Evolutionary conservation across 1,284 basidiomycete species (phyloP), one percentile per base, ranked within the genome.

Genomic region (Moesziomyces sp.): DNA sequence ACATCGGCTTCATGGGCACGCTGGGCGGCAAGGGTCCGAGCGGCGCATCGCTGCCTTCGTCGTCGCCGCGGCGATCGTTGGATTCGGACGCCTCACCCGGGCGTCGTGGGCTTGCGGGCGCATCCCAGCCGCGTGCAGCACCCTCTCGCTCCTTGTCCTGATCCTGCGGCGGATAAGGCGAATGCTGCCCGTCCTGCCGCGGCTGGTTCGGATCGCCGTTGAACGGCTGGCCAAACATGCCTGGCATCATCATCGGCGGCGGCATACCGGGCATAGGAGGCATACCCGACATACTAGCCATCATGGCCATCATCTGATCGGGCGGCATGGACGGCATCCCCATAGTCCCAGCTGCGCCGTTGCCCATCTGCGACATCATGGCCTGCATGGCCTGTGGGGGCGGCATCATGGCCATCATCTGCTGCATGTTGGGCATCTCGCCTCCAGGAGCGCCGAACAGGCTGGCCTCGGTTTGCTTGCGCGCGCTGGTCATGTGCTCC

Each of bases 401-500:
- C 24, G 67, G 75, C 64, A 74, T 76, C 74, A 67, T 71, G 26
- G 59, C 45, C 65, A 67, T 74, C 71, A 72, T 71, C 46, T 69
- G 62, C 26, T 64, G 66, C 73, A 77, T 69, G 46, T 51, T 51
- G 18, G 44, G 30, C 58, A 63, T 64, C 55, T 74, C 58, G 5
- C 61, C 62, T 16, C 45, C 57, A 35, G 66, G 58, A 42, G 54
- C 58, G 13, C 55, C 53, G 47, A 73, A 67, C 21, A 60, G 30
- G 50, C 52, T 48, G 42, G 42, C 61, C 26, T 83, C 72, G 3
- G 84, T 65, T 0, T 85, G 90, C 54, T 88, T 89, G 7, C 92
- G 91, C 53, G 91, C 86, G 51, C 93, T 91, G 3, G 91, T 91
- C 74, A 96, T 86, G 63, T 93, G 91, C 44, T 91, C 88, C 79